Evolutionary conservation across 805 yeast genomes (phyloP).

Genomic region (Yarrowia sp.): DNA sequence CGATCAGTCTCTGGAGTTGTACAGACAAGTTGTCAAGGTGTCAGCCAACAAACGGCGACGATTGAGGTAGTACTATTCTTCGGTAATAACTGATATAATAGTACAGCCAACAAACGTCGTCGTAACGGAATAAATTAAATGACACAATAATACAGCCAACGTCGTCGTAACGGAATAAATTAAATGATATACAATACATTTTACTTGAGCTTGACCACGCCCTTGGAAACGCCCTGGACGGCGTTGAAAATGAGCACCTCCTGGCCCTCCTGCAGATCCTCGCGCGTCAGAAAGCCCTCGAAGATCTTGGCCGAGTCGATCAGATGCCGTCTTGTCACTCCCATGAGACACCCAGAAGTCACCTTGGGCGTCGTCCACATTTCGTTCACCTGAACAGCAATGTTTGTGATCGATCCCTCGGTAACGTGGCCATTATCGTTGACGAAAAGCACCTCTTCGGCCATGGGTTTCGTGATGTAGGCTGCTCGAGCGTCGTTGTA

Average conservation of each 20-base stretch:
- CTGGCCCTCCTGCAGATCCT: conserved; percentile 21
- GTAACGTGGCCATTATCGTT: conserved; percentile 17
- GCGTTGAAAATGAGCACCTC: conserved; percentile 15
- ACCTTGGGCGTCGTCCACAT: conserved; percentile 22
- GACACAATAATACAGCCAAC: no score
- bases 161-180: no score
- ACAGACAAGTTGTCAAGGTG: background rate
- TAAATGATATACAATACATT: background rate
- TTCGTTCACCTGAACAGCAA: conserved; percentile 14
- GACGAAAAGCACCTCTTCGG: conserved; percentile 17
- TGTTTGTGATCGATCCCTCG: conserved; percentile 19
- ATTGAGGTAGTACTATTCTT: no score
- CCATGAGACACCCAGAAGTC: conserved; percentile 18
- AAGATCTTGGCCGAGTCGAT: background rate
- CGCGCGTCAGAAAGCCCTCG: background rate
- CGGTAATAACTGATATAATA: no score
- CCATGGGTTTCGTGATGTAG: background rate
- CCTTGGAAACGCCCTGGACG: conserved; percentile 15
- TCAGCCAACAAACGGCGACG: background rate
- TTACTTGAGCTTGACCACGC: background rate
- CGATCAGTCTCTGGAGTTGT: background rate
- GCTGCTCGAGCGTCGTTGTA: conserved; percentile 6
- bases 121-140: no score
- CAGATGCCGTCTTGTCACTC: conserved; percentile 19
- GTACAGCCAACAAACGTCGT: no score